Percentiles rank a stretch among this genome's conserved stretches.
phyloP scores from a whole-genome alignment of 805 yeast species.

The Ogataea glucozyma region DNA sequence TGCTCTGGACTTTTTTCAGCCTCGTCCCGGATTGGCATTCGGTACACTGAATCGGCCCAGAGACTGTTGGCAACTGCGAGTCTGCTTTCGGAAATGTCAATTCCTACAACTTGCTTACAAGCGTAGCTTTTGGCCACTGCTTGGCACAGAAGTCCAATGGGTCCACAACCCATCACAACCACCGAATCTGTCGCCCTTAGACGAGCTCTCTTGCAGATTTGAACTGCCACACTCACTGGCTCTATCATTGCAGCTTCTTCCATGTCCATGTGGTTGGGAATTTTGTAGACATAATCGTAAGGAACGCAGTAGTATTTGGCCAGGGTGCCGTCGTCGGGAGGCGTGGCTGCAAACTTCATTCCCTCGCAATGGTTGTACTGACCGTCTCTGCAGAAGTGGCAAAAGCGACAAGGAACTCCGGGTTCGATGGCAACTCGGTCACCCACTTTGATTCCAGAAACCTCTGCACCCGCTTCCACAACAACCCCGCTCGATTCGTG shows the following conservation, averaged over 20 bases:
- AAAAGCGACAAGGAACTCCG: constrained; percentile 77
- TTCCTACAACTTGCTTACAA: constrained; percentile 66
- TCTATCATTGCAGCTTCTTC: constrained; percentile 89
- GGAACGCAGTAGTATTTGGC: constrained; percentile 71
- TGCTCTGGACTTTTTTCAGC: constrained; percentile 47
- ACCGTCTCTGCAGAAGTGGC: constrained; percentile 75
- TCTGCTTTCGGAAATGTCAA: constrained; percentile 69
- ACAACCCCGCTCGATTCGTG: constrained; percentile 84
- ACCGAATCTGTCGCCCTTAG: constrained; percentile 66
- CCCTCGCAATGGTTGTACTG: constrained; percentile 82
- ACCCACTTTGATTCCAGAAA: constrained; percentile 67
- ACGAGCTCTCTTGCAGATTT: constrained; percentile 64
- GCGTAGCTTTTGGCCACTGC: constrained; percentile 75
- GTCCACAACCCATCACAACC: constrained; percentile 86
- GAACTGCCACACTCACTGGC: constrained; percentile 86
- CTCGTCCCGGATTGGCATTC: constrained; percentile 45
- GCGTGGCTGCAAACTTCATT: constrained; percentile 89
- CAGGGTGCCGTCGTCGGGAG: constrained; percentile 81
- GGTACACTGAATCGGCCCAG: constrained; percentile 63
- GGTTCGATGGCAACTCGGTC: constrained; percentile 90
- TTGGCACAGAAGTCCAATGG: constrained; percentile 77
- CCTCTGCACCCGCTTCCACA: constrained; percentile 65
- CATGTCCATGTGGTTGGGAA: constrained; percentile 74
- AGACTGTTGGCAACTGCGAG: constrained; percentile 60
- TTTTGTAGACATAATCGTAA: constrained; percentile 79